These are phyloP conservation scores for Wickerhamomyces rabaulensis DNA, from an alignment of 805 yeast genomes.

Conservation along the genomic window DNA sequence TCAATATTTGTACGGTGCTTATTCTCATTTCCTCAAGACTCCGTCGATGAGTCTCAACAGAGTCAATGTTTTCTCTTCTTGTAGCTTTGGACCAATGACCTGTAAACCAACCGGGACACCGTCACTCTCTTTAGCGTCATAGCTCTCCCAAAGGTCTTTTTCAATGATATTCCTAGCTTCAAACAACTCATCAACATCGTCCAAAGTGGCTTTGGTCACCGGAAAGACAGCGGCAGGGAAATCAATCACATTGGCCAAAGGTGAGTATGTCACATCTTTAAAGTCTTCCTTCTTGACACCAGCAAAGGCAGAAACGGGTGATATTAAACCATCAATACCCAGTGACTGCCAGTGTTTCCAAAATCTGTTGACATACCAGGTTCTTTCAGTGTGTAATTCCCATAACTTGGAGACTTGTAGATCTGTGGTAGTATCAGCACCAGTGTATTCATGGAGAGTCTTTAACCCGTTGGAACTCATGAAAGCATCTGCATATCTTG, in stretches of 20 bases:
- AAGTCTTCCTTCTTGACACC: slow-evolving; percentile 33
- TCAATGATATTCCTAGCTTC: slow-evolving; percentile 2
- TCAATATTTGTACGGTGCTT: too few species aligned
- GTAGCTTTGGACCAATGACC: slow-evolving; percentile 16
- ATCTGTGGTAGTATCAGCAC: slow-evolving; percentile 34
- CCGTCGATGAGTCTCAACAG: not conserved
- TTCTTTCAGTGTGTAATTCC: slow-evolving; percentile 35
- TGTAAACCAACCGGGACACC: slow-evolving; percentile 18
- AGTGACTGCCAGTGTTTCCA: slow-evolving; percentile 34
- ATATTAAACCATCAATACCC: slow-evolving; percentile 42
- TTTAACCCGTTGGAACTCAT: slow-evolving; percentile 24
- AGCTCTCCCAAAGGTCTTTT: slow-evolving; percentile 3
- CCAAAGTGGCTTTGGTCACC: slow-evolving; percentile 36
- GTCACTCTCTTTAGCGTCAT: slow-evolving; percentile 5
- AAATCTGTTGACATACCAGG: slow-evolving; percentile 30
- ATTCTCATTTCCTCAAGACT: too few species aligned
- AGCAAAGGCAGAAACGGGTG: slow-evolving; percentile 45
- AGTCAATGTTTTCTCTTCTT: slow-evolving; percentile 18
- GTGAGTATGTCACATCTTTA: slow-evolving; percentile 44
- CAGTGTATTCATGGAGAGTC: slow-evolving; percentile 3
- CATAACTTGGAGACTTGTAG: slow-evolving; percentile 34
- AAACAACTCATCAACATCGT: not conserved
- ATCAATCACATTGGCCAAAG: slow-evolving; percentile 48
- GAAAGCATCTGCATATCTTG: slow-evolving; percentile 19
- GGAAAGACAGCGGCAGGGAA: slow-evolving; percentile 51